Evolutionary conservation across 2,329 filamentous ascomycete species (phyloP).

Genomic region (Penicillium sp.): DNA sequence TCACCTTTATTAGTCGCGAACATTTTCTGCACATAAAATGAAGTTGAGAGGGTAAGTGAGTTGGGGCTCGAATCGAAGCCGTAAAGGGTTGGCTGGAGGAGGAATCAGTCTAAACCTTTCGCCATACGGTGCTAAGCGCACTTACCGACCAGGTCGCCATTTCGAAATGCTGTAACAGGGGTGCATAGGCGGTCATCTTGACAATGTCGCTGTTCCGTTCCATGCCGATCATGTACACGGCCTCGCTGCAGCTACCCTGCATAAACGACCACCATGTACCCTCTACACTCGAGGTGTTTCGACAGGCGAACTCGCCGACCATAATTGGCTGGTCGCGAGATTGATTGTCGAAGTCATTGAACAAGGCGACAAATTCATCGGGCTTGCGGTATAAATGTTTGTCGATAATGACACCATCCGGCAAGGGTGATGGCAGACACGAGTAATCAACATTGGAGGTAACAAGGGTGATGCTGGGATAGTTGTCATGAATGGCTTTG

Average conservation of each 20-base stretch:
- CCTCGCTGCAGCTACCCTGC: slow-evolving; percentile 56
- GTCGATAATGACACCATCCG: slow-evolving; percentile 41
- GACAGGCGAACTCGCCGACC: slow-evolving; percentile 30
- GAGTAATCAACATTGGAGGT: slow-evolving; percentile 38
- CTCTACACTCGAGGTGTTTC: slow-evolving; percentile 16
- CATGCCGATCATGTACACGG: slow-evolving; percentile 56
- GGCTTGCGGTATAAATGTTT: slow-evolving; percentile 51
- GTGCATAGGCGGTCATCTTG: slow-evolving; percentile 35
- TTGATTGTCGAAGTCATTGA: slow-evolving; percentile 52
- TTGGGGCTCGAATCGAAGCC: slow-evolving; percentile 27
- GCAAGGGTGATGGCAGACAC: slow-evolving; percentile 26
- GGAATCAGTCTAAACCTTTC: slow-evolving; percentile 4
- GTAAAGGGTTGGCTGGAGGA: slow-evolving; percentile 29
- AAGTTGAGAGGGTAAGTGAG: slow-evolving; percentile 29
- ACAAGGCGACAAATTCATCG: slow-evolving; percentile 47
- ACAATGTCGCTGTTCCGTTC: slow-evolving; percentile 38
- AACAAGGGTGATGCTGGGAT: slow-evolving; percentile 54
- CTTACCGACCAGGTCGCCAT: slow-evolving; percentile 32
- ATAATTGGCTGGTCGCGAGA: slow-evolving; percentile 30
- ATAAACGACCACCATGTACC: slow-evolving; percentile 26
- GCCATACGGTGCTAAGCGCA: too few relatives aligned
- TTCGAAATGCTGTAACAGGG: slow-evolving; percentile 34
- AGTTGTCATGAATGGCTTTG: slow-evolving; percentile 50
- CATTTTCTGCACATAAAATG: slow-evolving; percentile 35
- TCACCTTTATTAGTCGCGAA: slow-evolving; percentile 31